These are phyloP conservation scores for Monascus purpureus DNA, from an alignment of 495 filamentous ascomycete species.

Conservation along the genomic window DNA sequence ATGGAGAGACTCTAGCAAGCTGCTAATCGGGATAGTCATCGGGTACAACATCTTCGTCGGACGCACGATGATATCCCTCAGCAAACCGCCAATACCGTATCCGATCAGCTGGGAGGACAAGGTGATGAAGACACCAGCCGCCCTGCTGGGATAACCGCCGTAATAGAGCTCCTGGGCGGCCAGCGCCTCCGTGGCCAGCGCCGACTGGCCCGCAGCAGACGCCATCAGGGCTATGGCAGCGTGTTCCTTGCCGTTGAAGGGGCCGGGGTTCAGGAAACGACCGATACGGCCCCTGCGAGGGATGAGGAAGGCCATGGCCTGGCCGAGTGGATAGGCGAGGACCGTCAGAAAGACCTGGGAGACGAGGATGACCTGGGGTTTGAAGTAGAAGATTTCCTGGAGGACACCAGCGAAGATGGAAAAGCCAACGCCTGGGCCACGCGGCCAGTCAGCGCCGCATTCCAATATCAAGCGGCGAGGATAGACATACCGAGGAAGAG, in stretches of 20 bases:
- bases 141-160: constrained; percentile 16
- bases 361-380: constrained; percentile 28
- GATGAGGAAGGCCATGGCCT: constrained; percentile 19
- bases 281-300: constrained; percentile 17
- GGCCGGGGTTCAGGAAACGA: constrained; percentile 20
- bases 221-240: constrained; percentile 27
- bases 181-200: constrained; percentile 18
- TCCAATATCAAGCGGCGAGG: neutral
- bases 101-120: constrained; percentile 33
- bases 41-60: constrained; percentile 11
- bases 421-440: constrained; percentile 13
- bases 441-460: neutral
- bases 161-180: constrained; percentile 34
- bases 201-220: constrained; percentile 22
- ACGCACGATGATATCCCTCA: constrained; percentile 6
- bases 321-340: constrained; percentile 19
- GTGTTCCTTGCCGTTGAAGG: constrained; percentile 33
- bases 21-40: constrained; percentile 6
- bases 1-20: constrained; percentile 7
- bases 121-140: constrained; percentile 23
- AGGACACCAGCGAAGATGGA: constrained; percentile 17
- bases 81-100: constrained; percentile 16
- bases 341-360: constrained; percentile 30
- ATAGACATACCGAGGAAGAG: constrained; percentile 14
- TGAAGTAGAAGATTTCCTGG: constrained; percentile 30